Evolutionary conservation across 1,139 yeast genomes (phyloP).

Genomic region (Nakaseomyces kungkrabaensis): DNA sequence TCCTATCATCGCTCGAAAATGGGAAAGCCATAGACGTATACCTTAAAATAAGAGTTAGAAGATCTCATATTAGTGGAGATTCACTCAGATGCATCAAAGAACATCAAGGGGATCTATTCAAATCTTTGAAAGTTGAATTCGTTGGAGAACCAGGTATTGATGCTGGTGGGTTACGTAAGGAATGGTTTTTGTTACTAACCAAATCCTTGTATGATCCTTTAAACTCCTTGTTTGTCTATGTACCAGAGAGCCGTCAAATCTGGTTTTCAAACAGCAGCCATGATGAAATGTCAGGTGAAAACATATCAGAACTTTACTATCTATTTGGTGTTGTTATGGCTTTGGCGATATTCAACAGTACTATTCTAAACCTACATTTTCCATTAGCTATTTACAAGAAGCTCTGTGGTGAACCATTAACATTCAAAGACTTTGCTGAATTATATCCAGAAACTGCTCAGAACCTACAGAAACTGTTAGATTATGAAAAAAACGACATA

Average conservation of each 20-base stretch:
- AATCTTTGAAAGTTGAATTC: constrained; percentile 69
- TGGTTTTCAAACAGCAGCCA: constrained; percentile 60
- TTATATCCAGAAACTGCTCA: constrained; percentile 58
- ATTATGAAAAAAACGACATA: constrained; percentile 39
- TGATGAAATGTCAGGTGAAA: constrained; percentile 20
- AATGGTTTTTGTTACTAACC: constrained; percentile 77
- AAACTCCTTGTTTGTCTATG: constrained; percentile 51
- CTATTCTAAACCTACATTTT: constrained; percentile 68
- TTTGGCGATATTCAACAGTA: constrained; percentile 81
- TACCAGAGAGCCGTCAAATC: constrained; percentile 58
- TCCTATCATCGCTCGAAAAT: constrained; percentile 60
- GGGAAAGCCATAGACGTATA: constrained; percentile 55
- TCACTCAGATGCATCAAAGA: constrained; percentile 56
- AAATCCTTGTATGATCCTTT: constrained; percentile 58
- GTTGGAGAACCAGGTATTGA: constrained; percentile 85
- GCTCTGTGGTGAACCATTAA: constrained; percentile 47
- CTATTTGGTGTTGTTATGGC: constrained; percentile 81
- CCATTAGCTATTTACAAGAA: constrained; percentile 73
- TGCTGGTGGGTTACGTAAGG: constrained; percentile 88
- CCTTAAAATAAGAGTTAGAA: constrained; percentile 56
- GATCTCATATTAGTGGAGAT: constrained; percentile 61
- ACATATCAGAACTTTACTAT: constrained; percentile 42
- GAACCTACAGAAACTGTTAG: constrained; percentile 47
- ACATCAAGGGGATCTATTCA: constrained; percentile 51
- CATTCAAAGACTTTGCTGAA: constrained; percentile 53